Evolutionary conservation across 345 rosid species (phyloP), one percentile per base, ranked within the genome.

Genomic region (Ricinus communis): DNA sequence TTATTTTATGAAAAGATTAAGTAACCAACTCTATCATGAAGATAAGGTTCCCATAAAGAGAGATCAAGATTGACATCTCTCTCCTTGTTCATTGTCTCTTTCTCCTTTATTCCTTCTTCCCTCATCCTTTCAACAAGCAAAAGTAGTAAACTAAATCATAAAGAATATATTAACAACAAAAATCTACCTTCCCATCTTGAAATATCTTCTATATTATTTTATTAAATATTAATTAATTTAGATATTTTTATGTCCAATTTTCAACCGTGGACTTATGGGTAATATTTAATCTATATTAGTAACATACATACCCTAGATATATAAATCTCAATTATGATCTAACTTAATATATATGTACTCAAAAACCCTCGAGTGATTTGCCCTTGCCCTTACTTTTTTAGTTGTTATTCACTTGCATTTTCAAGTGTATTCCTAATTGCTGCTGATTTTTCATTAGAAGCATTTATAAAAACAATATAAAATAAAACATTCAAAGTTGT

Each of bases 11-110:
- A 45, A 62, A 53, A 62, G 69, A 55, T 64, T 16, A 45, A 28
- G 24, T 55, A 54, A 72, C 55, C 46, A 62, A 40, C 50, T 62
- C 60, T 38, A 10, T 36, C 74, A 18, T 15, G 5, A 22, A 60
- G 66, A 59, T 4, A 46, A n/a, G 74, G 58, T 50, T 60, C 38
- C 22, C 7, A 16, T 22, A 68, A n/a, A 55, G 8, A 33, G 25
- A 36, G 24, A 12, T 8, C 4, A 11, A 16, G 27, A 31, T 47
- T 31, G 66, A 33, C 15, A 0, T 30, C 65, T 25, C 38, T 71
- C n/a, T 71, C n/a, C 36, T 25, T 50, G 30, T 47, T 52, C 12
- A 66, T 21, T 22, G 15, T 61, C 60, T 50, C 28, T 38, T 21
- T 70, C 67, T 28, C 31, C 74, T 22, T 58, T 22, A 62, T 61